Evolutionary conservation across 345 rosid genomes (phyloP).

Genomic region (Citrus sinensis): DVS_A1.0 CM039163.1:49856001-49856500

Average conservation of each 20-base stretch:
- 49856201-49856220: background rate
- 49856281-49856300: background rate
- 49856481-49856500: conserved; percentile 88
- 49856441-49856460: conserved; percentile 7
- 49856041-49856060: conserved; percentile 59
- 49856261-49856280: background rate
- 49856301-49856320: background rate
- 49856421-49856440: conserved; percentile 3
- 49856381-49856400: background rate
- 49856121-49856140: conserved; percentile 44
- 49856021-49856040: conserved; percentile 33
- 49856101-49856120: conserved; percentile 78
- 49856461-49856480: conserved; percentile 39
- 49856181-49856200: background rate
- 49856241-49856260: background rate
- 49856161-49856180: background rate
- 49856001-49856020: conserved; percentile 1
- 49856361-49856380: background rate
- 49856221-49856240: background rate
- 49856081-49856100: conserved; percentile 85
- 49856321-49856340: background rate
- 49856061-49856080: conserved; percentile 82
- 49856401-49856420: background rate
- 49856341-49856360: background rate
- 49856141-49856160: background rate